Conservation (phyloP, 768 basidiomycete genomes). For the Pulveroboletus sp. region DNA sequence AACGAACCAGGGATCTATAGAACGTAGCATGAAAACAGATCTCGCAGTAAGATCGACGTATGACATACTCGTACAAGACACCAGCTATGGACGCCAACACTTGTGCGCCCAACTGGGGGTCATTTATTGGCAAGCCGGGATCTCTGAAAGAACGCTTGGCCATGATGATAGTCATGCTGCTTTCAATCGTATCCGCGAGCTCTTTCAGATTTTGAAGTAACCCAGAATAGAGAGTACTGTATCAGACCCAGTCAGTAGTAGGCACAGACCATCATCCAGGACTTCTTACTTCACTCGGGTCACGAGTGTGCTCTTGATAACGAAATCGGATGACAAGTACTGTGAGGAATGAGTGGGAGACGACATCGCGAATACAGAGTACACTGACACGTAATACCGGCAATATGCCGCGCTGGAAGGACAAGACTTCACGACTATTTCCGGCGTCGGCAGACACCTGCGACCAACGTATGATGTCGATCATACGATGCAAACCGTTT, state of each 20-base stretch:
- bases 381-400: slow-evolving; percentile 46
- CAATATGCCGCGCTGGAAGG: slow-evolving; percentile 56
- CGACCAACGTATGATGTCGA: slow-evolving; percentile 45
- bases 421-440: slow-evolving; percentile 34
- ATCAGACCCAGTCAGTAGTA: slow-evolving; percentile 4
- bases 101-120: slow-evolving; percentile 33
- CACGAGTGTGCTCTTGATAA: slow-evolving; percentile 51
- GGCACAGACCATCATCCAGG: background rate
- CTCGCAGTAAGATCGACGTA: slow-evolving; percentile 11
- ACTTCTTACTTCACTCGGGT: slow-evolving; percentile 46
- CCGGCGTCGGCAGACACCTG: slow-evolving; percentile 38
- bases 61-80: slow-evolving; percentile 49
- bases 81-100: slow-evolving; percentile 43
- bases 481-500: slow-evolving; percentile 47
- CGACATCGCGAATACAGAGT: background rate
- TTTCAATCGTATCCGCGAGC: slow-evolving; percentile 38
- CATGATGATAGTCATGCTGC: slow-evolving; percentile 34
- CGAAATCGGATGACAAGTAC: slow-evolving; percentile 57
- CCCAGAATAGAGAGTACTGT: slow-evolving; percentile 42
- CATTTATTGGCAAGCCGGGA: slow-evolving; percentile 10
- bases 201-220: slow-evolving; percentile 43
- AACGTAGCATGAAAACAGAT: slow-evolving; percentile 2
- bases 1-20: slow-evolving; percentile 49
- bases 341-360: slow-evolving; percentile 19
- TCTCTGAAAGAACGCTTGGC: slow-evolving; percentile 31